Base-by-base conservation (phyloP, 768 basidiomycete species). In the Boletus vermiculosoides region DNA sequence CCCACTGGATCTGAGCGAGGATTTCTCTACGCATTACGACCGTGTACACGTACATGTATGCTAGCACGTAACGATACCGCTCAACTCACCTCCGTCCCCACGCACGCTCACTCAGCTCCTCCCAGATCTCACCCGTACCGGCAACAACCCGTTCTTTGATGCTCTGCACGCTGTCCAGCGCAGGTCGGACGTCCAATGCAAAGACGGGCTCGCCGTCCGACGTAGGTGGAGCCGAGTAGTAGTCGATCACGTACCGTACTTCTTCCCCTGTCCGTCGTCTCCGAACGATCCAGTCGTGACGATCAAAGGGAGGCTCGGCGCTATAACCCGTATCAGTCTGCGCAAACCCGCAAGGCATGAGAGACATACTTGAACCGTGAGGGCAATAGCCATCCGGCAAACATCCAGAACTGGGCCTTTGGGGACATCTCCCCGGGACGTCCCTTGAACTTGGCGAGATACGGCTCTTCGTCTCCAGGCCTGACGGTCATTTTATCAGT, bases 201-300 rank as follows among this genome's bases (percentile, higher is more conserved):
- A 98, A 98, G 7, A 95, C 94, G 18, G 97, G 97, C 45, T 90
- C 90, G 9, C 96, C 96, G 62, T 97, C 90, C 9, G 84, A 79
- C 54, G 95, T 87, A 3, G 90, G 84, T 1, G 95, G 92, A 0
- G 93, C 94, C 46, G 92, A 90, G 73, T 98, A 98, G 75, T 99
- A 99, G 77, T 99, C 97, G 65, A 99, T 98, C 46, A 99, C 90
- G 73, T 99, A 96, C 69, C 92, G 89, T 50, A 93, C 87, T 73
- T 93, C 89, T 63, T 90, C 83, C 18, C 90, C 86, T 1, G 88
- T 86, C 40, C 77, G 76, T 33, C 87, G 85, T 50, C 96, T 86
- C 31, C 88, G 88, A 52, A 99, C 81, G 51, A 97, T 75, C 97
- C 97, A 99, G 76, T 99, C 97, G 71, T 99, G 97, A 9, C 97